Evolutionary conservation across 441 rosid genomes (phyloP).

Genomic region (Populus hybrid): DNA sequence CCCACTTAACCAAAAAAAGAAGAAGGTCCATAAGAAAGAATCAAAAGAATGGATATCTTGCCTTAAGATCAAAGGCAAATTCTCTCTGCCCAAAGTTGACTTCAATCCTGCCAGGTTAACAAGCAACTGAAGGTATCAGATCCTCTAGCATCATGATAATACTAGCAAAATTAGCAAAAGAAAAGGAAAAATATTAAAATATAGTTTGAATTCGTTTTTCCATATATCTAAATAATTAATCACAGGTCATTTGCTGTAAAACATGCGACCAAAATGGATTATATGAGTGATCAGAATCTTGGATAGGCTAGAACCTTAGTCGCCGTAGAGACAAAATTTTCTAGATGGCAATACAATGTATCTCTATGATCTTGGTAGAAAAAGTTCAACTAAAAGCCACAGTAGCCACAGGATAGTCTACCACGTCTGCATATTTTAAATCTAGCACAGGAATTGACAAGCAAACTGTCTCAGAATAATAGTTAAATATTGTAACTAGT

Average conservation of each 20-base stretch:
- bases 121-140: constrained; percentile 12
- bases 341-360: background rate
- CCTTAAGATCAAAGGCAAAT: constrained; percentile 84
- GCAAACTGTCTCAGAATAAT: background rate
- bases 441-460: background rate
- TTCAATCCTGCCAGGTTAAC: constrained; percentile 55
- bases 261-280: background rate
- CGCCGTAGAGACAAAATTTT: background rate
- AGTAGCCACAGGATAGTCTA: background rate
- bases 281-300: background rate
- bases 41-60: constrained; percentile 22
- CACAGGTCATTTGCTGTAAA: background rate
- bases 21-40: background rate
- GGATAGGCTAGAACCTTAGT: background rate
- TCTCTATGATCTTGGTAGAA: background rate
- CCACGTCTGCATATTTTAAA: background rate
- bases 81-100: constrained; percentile 83
- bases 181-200: background rate
- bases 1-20: background rate
- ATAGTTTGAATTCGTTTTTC: background rate
- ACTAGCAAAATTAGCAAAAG: background rate
- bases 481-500: background rate
- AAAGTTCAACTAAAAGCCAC: background rate
- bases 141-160: background rate
- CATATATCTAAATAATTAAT: too few species aligned